Evolutionary conservation across 1,284 basidiomycete genomes (phyloP).

Genomic region (Schizophyllum amplum): DNA sequence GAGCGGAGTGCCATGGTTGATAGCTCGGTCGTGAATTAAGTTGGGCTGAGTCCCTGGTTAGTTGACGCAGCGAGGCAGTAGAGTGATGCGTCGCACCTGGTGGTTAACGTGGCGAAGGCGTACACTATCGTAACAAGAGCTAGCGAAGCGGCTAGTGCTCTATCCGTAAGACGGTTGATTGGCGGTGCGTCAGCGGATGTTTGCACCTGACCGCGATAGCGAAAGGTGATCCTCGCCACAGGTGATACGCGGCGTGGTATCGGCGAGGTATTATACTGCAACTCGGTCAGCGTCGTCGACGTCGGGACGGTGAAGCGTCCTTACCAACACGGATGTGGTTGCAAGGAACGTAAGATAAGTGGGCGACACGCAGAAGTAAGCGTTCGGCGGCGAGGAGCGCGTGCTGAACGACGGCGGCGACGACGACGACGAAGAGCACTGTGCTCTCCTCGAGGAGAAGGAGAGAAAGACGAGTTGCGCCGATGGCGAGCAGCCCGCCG

Average conservation of each 20-base stretch:
- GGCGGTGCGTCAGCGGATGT: too few species aligned
- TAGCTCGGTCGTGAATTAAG: background rate
- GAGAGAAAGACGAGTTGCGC: background rate
- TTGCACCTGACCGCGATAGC: too few species aligned
- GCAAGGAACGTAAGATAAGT: background rate
- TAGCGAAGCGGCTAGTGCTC: too few species aligned
- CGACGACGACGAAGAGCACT: background rate
- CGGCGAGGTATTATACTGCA: background rate
- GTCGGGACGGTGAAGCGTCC: background rate
- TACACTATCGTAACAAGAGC: too few species aligned
- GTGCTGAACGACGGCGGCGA: background rate
- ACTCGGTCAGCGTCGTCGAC: background rate
- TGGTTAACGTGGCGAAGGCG: background rate
- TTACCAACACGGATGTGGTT: background rate
- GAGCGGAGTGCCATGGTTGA: background rate
- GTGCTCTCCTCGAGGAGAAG: background rate
- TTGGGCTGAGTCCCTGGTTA: background rate
- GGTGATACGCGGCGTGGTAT: too few species aligned
- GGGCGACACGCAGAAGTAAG: background rate
- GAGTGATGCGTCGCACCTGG: background rate
- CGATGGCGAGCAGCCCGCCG: background rate
- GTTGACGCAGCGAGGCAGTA: background rate
- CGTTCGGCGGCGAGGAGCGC: background rate
- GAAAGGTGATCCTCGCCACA: too few species aligned
- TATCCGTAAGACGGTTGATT: too few species aligned